A percentile compares a stretch with the other conserved stretches of the same genome.
Conservation (phyloP, 2,329 filamentous ascomycete genomes). For the Penicillium capsulatum region DNA sequence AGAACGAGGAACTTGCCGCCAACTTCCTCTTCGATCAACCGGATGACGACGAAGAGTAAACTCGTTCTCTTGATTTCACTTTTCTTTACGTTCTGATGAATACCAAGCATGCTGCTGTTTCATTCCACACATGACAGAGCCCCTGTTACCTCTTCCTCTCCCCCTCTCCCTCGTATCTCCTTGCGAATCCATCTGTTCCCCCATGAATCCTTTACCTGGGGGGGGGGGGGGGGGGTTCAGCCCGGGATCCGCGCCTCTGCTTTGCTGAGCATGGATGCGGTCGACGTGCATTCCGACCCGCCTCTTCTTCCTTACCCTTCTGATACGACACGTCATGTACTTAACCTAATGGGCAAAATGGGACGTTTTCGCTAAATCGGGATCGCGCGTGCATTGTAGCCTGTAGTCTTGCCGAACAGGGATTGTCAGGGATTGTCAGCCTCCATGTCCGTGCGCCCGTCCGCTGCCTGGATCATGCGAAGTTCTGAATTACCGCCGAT, state of each 20-base stretch:
- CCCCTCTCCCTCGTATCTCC: constrained; percentile 3
- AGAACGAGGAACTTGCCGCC: constrained; percentile 96
- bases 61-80: constrained; percentile 5
- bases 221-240: no score
- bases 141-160: constrained; percentile 3
- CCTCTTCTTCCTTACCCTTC: constrained; percentile 6
- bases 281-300: constrained; percentile 8
- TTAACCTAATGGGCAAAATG: constrained; percentile 31
- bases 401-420: neutral
- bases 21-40: constrained; percentile 98
- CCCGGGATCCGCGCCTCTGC: constrained; percentile 4
- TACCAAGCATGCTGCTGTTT: constrained; percentile 26
- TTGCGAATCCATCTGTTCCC: constrained; percentile 4
- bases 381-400: neutral
- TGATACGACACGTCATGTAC: constrained; percentile 28
- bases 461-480: neutral
- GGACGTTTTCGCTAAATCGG: constrained; percentile 19
- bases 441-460: neutral
- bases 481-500: neutral
- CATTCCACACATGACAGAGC: constrained; percentile 15
- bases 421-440: no score
- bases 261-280: constrained; percentile 6
- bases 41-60: constrained; percentile 62
- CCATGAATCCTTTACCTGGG: constrained; percentile 5
- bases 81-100: constrained; percentile 27